Base-by-base conservation (phyloP, 306 rosid species). In the Dryas alaskensis region DNA sequence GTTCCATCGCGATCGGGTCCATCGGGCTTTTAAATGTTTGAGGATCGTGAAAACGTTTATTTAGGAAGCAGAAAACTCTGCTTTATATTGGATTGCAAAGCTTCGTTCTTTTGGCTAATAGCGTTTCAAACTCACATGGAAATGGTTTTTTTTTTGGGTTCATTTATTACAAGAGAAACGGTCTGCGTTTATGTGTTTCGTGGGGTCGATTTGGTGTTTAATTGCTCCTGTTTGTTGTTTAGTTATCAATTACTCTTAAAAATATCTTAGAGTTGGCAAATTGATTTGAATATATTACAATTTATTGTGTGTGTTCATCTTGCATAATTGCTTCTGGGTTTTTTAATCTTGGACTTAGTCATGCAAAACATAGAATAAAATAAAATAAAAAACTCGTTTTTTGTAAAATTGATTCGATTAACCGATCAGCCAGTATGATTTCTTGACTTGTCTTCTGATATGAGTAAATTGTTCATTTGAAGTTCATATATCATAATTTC, bases 1-100 rank as follows among this genome's bases (percentile, higher is more conserved):
- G 10, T 51, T 70, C 25, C 46, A 47, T 48, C 59, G 10, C 57
- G 47, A 76, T 70, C 49, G 53, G 59, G 10, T 49, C 27, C 42
- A 31, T 50, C 4, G 62, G 27, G 31, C 57, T 14, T 39, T 16
- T 39, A 17, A 17, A 10, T 65, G 17, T 52, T 52, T 67, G 45
- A 19, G 14, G 40, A 39, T 60, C 17, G 46, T 37, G 44, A 14
- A 60, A 60, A 42, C 27, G 65, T 16, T 60, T 60, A 13, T 16
- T 37, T 60, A 13, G 13, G 13, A 62, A 40, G 47, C 27, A 6
- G 27, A 40, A 37, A 37, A 40, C 22, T 62, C n/a, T 62, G 9
- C 7, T 62, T 62, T 62, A 3, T 10, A 8, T 31, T 62, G 49
- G 67, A 14, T 62, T 8, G 6, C 16, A 25, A 25, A n/a, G 44